These are phyloP conservation scores for Pythium sukuiense DNA, from an alignment of 352 stramenopile genomes.

Conservation along the genomic window DNA sequence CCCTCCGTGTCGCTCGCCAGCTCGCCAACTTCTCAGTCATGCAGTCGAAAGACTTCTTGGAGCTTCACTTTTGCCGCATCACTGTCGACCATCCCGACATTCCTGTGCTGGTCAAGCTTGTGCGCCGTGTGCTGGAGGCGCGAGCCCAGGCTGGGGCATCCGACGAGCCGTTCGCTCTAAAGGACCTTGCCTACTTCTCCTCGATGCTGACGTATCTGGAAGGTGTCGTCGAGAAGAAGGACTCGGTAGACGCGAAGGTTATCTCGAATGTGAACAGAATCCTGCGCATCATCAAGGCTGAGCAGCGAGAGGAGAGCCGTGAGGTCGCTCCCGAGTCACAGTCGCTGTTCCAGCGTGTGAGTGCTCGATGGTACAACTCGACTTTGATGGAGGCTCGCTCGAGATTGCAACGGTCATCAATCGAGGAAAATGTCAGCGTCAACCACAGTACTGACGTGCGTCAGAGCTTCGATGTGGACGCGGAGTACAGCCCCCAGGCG, in stretches of 20 bases:
- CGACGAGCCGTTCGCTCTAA: constrained; percentile 44
- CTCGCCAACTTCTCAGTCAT: constrained; percentile 71
- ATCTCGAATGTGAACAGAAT: constrained; percentile 78
- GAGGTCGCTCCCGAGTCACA: constrained; percentile 48
- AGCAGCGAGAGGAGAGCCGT: constrained; percentile 47
- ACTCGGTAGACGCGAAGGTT: constrained; percentile 36
- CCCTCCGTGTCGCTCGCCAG: constrained; percentile 57
- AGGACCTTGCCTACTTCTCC: constrained; percentile 66
- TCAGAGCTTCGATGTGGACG: constrained; percentile 62
- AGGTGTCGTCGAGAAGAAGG: constrained; percentile 25
- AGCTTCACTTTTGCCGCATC: constrained; percentile 71
- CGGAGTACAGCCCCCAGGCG: constrained; percentile 34
- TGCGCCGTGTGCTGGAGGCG: constrained; percentile 74
- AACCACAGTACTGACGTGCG: constrained; percentile 14
- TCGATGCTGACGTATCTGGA: constrained; percentile 48
- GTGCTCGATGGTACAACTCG: constrained; percentile 66
- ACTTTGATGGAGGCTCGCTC: constrained; percentile 48
- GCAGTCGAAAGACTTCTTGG: constrained; percentile 65
- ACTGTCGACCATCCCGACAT: constrained; percentile 72
- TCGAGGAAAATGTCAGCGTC: constrained; percentile 20
- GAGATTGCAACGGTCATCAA: background rate
- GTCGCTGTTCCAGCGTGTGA: constrained; percentile 65
- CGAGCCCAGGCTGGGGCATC: constrained; percentile 32
- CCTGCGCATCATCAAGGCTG: constrained; percentile 64
- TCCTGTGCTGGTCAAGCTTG: constrained; percentile 62